Percentiles rank a stretch among this genome's conserved stretches.
Evolutionary conservation across 2,329 filamentous ascomycete genomes (phyloP).

Genomic region (Graphiopsis chlorocephala): DNA sequence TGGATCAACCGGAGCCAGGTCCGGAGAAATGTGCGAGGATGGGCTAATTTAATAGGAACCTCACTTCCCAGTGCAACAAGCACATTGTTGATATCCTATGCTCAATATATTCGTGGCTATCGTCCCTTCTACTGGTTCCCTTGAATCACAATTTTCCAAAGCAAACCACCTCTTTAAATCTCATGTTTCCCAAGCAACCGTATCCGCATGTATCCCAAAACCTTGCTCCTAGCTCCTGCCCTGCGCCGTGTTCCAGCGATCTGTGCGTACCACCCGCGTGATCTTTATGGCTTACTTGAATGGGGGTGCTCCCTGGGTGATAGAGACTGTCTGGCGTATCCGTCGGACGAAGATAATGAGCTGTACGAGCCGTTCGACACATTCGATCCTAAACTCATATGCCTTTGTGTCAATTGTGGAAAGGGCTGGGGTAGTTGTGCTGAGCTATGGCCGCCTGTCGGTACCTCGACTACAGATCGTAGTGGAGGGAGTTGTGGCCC

Average conservation of each 20-base stretch:
- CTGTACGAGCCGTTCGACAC: constrained; percentile 1
- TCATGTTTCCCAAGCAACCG: neutral
- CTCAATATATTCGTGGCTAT: neutral
- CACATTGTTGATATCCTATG: neutral
- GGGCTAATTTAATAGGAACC: neutral
- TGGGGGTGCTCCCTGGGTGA: neutral
- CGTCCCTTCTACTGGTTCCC: neutral
- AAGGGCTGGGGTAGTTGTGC: neutral
- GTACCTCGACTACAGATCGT: constrained; percentile 11
- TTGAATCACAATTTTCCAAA: neutral
- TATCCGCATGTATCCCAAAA: neutral
- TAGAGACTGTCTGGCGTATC: neutral
- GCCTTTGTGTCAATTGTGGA: neutral
- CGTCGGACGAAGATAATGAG: neutral
- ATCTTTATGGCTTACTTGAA: neutral
- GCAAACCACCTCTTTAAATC: neutral
- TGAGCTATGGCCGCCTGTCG: neutral
- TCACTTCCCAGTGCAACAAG: neutral
- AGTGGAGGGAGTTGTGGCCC: constrained; percentile 6
- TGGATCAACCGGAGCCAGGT: neutral
- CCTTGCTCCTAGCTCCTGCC: neutral
- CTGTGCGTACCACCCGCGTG: neutral
- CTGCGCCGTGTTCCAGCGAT: neutral
- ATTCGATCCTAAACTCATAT: neutral
- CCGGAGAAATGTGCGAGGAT: neutral